Percentiles rank a stretch among this genome's conserved stretches.
Evolutionary conservation across 495 filamentous ascomycete genomes (phyloP).

Genomic region (Haplographium delicatum): DNA sequence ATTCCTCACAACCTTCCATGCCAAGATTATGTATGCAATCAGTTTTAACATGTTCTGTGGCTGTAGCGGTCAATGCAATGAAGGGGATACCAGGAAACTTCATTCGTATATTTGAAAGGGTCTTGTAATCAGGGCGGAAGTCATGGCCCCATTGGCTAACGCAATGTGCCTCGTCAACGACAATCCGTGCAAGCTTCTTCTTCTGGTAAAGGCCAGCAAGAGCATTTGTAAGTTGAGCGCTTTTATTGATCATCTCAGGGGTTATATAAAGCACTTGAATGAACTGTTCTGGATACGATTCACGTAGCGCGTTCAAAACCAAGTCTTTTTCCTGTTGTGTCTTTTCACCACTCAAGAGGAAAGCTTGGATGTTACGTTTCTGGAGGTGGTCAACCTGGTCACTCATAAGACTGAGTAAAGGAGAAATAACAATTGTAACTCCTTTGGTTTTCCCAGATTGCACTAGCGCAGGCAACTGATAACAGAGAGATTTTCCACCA

Average conservation of each 20-base stretch:
- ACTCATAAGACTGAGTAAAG: slow-evolving; percentile 90
- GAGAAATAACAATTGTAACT: slow-evolving; percentile 91
- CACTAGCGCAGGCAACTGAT: slow-evolving; percentile 89
- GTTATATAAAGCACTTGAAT: slow-evolving; percentile 91
- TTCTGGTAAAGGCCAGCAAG: slow-evolving; percentile 59
- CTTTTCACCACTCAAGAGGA: slow-evolving; percentile 72
- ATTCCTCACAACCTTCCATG: slow-evolving; percentile 69
- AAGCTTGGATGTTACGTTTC: slow-evolving; percentile 70
- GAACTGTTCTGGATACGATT: slow-evolving; percentile 56
- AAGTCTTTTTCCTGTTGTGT: slow-evolving; percentile 45
- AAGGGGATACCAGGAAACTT: slow-evolving; percentile 74
- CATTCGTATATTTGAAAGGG: slow-evolving; percentile 64
- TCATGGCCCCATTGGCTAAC: slow-evolving; percentile 99
- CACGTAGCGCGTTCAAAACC: slow-evolving; percentile 56
- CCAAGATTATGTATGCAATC: slow-evolving; percentile 86
- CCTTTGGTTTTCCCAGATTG: slow-evolving; percentile 73
- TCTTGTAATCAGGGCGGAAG: slow-evolving; percentile 94
- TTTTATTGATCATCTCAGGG: slow-evolving; percentile 92
- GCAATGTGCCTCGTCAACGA: slow-evolving; percentile 97
- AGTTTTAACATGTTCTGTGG: slow-evolving; percentile 83
- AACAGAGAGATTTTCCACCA: slow-evolving; percentile 94
- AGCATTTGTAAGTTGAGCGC: slow-evolving; percentile 50
- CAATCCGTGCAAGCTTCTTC: slow-evolving; percentile 74
- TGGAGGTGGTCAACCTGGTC: slow-evolving; percentile 84
- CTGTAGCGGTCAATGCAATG: slow-evolving; percentile 93